These are phyloP conservation scores for Glycine soja DNA, from an alignment of 306 rosid species.

Conservation along the genomic window DNA sequence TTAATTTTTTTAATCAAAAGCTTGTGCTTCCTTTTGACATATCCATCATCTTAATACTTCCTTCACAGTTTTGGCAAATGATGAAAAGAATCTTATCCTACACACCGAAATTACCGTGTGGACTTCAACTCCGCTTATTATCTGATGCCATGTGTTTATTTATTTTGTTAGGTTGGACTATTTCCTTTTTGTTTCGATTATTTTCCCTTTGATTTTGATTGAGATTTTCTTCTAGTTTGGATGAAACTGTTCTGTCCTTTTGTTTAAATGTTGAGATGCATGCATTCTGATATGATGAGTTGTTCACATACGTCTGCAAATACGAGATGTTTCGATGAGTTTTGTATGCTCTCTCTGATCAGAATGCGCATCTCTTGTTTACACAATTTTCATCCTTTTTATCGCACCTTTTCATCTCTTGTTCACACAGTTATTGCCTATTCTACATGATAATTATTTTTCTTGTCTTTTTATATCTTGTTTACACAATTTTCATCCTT, in stretches of 20 bases:
- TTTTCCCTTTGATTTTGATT: neutral
- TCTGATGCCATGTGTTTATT: slow-evolving; percentile 44
- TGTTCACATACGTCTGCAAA: slow-evolving; percentile 55
- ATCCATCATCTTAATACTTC: neutral
- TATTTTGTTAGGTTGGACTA: neutral
- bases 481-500: neutral
- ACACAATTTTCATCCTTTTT: neutral
- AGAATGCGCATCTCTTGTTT: slow-evolving; percentile 16
- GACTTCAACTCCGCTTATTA: slow-evolving; percentile 56
- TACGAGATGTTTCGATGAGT: slow-evolving; percentile 57
- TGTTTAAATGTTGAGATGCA: neutral
- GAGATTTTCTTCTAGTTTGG: neutral
- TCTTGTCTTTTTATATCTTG: neutral
- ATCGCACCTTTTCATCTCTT: neutral
- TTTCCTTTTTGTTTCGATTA: neutral
- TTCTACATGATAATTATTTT: neutral
- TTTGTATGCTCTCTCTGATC: slow-evolving; percentile 59
- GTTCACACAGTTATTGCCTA: too few relatives aligned
- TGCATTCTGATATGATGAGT: slow-evolving; percentile 55
- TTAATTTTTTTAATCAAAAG: neutral
- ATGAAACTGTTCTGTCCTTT: neutral
- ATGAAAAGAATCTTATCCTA: slow-evolving; percentile 50
- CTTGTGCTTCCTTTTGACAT: neutral
- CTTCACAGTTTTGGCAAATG: slow-evolving; percentile 42
- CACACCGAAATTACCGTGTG: slow-evolving; percentile 54